phyloP scores from a whole-genome alignment of 176 grass and related monocot genomes.

The Oryza rufipogon region DNA sequence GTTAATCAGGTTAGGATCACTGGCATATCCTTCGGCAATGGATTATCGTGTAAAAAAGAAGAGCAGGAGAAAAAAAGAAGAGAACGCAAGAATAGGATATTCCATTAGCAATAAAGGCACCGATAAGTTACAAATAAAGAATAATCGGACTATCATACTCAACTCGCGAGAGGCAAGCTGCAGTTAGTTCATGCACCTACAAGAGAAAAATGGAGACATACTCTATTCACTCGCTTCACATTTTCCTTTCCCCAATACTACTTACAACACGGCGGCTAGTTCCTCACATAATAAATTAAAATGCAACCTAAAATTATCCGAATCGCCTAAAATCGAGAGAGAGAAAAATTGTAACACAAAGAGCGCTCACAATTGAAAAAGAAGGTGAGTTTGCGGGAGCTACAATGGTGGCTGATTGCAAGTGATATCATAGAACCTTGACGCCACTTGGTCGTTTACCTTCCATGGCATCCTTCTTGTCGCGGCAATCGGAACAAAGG shows the following conservation, averaged over 20 bases:
- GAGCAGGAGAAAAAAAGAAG: too few species aligned
- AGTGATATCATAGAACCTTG: constrained; percentile 66
- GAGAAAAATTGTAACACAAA: constrained; percentile 34
- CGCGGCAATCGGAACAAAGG: constrained; percentile 82
- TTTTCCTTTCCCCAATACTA: constrained; percentile 46
- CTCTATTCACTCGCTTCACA: constrained; percentile 59
- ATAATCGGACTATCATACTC: constrained; percentile 34
- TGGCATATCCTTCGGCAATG: neutral
- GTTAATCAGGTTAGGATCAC: neutral
- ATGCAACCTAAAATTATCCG: constrained; percentile 35
- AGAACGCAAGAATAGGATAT: neutral
- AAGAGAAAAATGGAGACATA: constrained; percentile 22
- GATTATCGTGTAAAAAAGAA: neutral
- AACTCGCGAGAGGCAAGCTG: constrained; percentile 39
- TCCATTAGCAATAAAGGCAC: constrained; percentile 26
- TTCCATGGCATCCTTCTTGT: constrained; percentile 98
- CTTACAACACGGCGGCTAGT: constrained; percentile 47
- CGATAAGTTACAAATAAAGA: constrained; percentile 42
- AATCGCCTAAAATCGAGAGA: constrained; percentile 33
- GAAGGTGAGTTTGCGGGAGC: constrained; percentile 29
- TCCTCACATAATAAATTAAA: constrained; percentile 40
- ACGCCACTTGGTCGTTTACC: constrained; percentile 89
- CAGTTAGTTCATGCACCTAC: constrained; percentile 34
- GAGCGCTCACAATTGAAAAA: constrained; percentile 29
- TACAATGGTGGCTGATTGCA: constrained; percentile 42